A percentile compares a stretch with the other conserved stretches of the same genome.
Evolutionary conservation across 164 flowering plant genomes (phyloP).

Genomic region (Nymphaea thermarum): DNA sequence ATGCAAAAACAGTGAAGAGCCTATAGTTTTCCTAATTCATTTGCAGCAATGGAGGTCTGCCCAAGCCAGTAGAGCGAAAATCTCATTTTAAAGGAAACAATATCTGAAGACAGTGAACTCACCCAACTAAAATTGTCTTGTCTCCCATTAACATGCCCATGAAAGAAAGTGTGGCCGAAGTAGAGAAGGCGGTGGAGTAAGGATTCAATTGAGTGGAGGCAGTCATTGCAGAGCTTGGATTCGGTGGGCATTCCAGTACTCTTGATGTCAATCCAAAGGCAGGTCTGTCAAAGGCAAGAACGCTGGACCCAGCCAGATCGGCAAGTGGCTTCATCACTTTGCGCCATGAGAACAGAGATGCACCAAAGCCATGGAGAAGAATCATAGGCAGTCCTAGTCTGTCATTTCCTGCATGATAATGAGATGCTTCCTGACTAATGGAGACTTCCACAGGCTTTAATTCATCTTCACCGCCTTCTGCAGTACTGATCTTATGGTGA

Average conservation of each 20-base stretch:
- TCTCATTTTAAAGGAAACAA: neutral
- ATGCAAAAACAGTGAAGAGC: neutral
- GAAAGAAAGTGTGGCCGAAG: slow-evolving; percentile 68
- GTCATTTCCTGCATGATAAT: no score
- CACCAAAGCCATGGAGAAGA: slow-evolving; percentile 88
- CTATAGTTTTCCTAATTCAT: no score
- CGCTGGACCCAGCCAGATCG: slow-evolving; percentile 37
- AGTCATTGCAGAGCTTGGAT: neutral
- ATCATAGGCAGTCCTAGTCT: slow-evolving; percentile 43
- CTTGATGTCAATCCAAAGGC: slow-evolving; percentile 95
- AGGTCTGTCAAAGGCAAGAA: slow-evolving; percentile 94
- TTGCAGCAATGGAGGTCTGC: neutral
- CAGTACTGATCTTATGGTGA: slow-evolving; percentile 52
- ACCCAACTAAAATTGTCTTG: slow-evolving; percentile 78
- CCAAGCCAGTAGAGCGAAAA: neutral
- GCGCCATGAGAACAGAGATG: slow-evolving; percentile 84
- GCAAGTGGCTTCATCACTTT: slow-evolving; percentile 72
- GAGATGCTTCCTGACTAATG: neutral
- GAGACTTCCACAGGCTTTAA: neutral
- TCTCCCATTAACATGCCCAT: slow-evolving; percentile 50
- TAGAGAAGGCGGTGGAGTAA: slow-evolving; percentile 67
- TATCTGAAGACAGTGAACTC: neutral
- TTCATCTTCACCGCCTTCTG: neutral
- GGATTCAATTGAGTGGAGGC: slow-evolving; percentile 48
- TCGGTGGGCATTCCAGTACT: slow-evolving; percentile 9